These are phyloP conservation scores for Pleoardoris graminearum DNA, from an alignment of 2,329 filamentous ascomycete species.

Conservation along the genomic window DNA sequence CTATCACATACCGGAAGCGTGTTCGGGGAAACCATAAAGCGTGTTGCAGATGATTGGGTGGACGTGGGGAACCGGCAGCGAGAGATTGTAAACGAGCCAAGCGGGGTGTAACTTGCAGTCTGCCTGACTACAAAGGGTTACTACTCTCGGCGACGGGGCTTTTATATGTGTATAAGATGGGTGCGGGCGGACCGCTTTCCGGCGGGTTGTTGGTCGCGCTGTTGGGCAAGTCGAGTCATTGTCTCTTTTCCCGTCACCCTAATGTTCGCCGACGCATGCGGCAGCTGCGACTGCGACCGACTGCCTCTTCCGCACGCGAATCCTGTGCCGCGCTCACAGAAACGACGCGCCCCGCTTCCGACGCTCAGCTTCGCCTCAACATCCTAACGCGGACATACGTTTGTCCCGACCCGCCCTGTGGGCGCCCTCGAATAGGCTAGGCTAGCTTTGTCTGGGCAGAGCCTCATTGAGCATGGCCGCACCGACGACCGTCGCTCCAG, in stretches of 20 bases:
- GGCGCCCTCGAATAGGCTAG: not conserved
- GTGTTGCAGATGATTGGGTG: conserved; percentile 27
- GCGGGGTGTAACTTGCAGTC: conserved; percentile 13
- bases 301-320: not conserved
- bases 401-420: not conserved
- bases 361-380: not conserved
- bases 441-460: conserved; percentile 6
- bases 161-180: conserved; percentile 2
- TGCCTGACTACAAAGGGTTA: conserved; percentile 7
- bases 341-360: too few relatives aligned
- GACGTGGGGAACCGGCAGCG: conserved; percentile 4
- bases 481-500: conserved; percentile 18
- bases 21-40: not conserved
- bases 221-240: not conserved
- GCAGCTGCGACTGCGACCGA: not conserved
- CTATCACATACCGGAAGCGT: not conserved
- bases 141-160: not conserved
- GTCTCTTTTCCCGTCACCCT: too few relatives aligned
- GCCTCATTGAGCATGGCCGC: conserved; percentile 11
- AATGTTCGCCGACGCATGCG: not conserved
- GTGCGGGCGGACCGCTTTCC: conserved; percentile 1
- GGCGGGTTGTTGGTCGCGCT: not conserved
- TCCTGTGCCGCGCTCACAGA: not conserved
- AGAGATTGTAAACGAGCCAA: conserved; percentile 13
- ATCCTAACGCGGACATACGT: conserved; percentile 4